Percentiles rank a stretch among this genome's conserved stretches.
These are phyloP conservation scores for Ilyonectria destructans DNA, from an alignment of 2,329 filamentous ascomycete species.

Conservation along the genomic window DNA sequence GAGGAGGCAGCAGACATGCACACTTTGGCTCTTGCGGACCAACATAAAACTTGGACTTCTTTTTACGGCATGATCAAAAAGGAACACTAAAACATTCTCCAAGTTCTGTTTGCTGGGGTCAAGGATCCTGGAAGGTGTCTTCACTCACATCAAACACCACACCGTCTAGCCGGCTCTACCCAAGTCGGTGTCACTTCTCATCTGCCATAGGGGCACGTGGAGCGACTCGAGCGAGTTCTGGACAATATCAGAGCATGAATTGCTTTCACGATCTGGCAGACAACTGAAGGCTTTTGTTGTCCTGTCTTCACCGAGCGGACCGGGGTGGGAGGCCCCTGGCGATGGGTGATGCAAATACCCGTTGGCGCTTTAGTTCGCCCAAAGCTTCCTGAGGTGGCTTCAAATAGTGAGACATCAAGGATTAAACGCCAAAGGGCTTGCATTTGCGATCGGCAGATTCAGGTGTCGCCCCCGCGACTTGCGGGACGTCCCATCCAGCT, in stretches of 20 bases:
- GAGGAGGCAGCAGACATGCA: slow-evolving; percentile 39
- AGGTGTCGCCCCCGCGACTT: slow-evolving; percentile 30
- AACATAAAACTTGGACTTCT: slow-evolving; percentile 22
- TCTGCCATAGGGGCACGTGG: slow-evolving; percentile 47
- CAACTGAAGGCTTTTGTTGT: slow-evolving; percentile 41
- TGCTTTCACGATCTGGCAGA: slow-evolving; percentile 16
- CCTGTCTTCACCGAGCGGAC: slow-evolving; percentile 43
- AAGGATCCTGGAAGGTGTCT: slow-evolving; percentile 12
- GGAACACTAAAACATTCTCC: slow-evolving; percentile 19
- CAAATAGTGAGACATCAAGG: slow-evolving; percentile 38
- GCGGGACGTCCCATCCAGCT: slow-evolving; percentile 27
- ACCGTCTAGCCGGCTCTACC: slow-evolving; percentile 5
- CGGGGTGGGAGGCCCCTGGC: slow-evolving; percentile 42
- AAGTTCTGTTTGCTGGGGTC: slow-evolving; percentile 18
- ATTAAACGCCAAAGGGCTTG: slow-evolving; percentile 25
- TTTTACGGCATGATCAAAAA: slow-evolving; percentile 28
- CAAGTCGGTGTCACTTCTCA: slow-evolving; percentile 29
- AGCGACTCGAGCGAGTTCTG: slow-evolving; percentile 42
- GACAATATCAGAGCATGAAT: background rate
- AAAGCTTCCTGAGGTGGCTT: slow-evolving; percentile 42
- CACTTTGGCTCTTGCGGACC: slow-evolving; percentile 34
- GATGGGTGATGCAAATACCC: slow-evolving; percentile 49
- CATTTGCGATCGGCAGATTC: slow-evolving; percentile 32
- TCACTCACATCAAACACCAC: slow-evolving; percentile 34
- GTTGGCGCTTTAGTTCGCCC: slow-evolving; percentile 43